A percentile compares a stretch with the other conserved stretches of the same genome.
Conservation (phyloP, 768 basidiomycete species). For the Lyophyllum shimeji region DNA sequence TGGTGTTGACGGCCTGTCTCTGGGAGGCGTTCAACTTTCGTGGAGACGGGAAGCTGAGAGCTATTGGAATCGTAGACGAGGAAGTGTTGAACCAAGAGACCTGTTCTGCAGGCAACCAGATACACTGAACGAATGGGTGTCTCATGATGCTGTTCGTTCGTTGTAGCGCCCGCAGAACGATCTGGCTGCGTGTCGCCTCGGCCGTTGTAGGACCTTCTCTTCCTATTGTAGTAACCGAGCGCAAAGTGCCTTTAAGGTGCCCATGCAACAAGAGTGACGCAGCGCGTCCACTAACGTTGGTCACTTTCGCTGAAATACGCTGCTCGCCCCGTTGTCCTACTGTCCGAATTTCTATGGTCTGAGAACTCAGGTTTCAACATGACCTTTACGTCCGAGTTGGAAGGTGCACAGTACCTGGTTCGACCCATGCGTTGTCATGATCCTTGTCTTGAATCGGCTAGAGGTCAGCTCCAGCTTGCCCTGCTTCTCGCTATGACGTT, state of each 20-base stretch:
- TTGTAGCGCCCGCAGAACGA: slow-evolving; percentile 31
- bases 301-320: slow-evolving; percentile 21
- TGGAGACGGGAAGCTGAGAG: slow-evolving; percentile 19
- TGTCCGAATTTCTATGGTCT: slow-evolving; percentile 24
- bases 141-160: slow-evolving; percentile 22
- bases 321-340: slow-evolving; percentile 9
- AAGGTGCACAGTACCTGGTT: slow-evolving; percentile 23
- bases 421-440: slow-evolving; percentile 23
- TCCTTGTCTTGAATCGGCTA: slow-evolving; percentile 43
- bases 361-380: not conserved
- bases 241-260: slow-evolving; percentile 25
- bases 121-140: slow-evolving; percentile 32
- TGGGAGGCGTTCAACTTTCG: slow-evolving; percentile 36
- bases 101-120: slow-evolving; percentile 29
- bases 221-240: slow-evolving; percentile 43
- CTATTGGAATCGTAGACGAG: not conserved
- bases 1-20: slow-evolving; percentile 28
- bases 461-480: slow-evolving; percentile 33
- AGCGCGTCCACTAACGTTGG: slow-evolving; percentile 37
- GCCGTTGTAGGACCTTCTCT: slow-evolving; percentile 47
- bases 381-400: not conserved
- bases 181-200: slow-evolving; percentile 30
- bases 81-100: slow-evolving; percentile 11
- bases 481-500: slow-evolving; percentile 24
- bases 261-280: slow-evolving; percentile 28